phyloP scores from a whole-genome alignment of 192 early-diverging fungal species.

The Martensiomyces pterosporus region DNA sequence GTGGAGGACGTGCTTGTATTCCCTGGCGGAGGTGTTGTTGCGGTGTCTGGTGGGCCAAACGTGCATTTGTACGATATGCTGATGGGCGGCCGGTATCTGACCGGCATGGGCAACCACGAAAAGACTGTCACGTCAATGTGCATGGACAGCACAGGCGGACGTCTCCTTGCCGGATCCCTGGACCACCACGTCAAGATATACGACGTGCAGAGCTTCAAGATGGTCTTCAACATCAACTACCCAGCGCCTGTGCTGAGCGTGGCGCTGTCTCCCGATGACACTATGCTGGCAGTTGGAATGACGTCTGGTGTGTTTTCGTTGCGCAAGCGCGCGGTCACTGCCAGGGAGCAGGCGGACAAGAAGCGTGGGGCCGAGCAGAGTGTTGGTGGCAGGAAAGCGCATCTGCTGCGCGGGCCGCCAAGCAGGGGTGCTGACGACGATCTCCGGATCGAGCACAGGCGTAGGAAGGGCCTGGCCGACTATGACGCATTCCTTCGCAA shows the following conservation, averaged over 20 bases:
- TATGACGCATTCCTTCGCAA: slow-evolving; percentile 82
- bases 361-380: slow-evolving; percentile 39
- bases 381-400: slow-evolving; percentile 62
- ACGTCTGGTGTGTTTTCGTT: slow-evolving; percentile 82
- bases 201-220: slow-evolving; percentile 79
- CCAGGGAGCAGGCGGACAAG: slow-evolving; percentile 56
- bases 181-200: slow-evolving; percentile 98
- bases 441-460: slow-evolving; percentile 68
- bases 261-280: slow-evolving; percentile 87
- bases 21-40: slow-evolving; percentile 74
- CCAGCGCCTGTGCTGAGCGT: slow-evolving; percentile 86
- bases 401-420: slow-evolving; percentile 64
- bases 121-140: slow-evolving; percentile 91
- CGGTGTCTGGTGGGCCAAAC: slow-evolving; percentile 62
- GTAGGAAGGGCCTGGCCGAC: slow-evolving; percentile 58
- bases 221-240: slow-evolving; percentile 84
- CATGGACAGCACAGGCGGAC: slow-evolving; percentile 70
- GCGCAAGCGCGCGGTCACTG: slow-evolving; percentile 75
- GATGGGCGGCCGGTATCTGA: slow-evolving; percentile 70
- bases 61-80: slow-evolving; percentile 89
- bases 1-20: slow-evolving; percentile 85
- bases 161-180: slow-evolving; percentile 83
- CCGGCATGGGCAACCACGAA: slow-evolving; percentile 84
- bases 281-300: slow-evolving; percentile 90
- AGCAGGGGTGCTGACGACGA: slow-evolving; percentile 61